phyloP scores from a whole-genome alignment of 1,284 basidiomycete genomes.

The Leccinum variabile region DNA sequence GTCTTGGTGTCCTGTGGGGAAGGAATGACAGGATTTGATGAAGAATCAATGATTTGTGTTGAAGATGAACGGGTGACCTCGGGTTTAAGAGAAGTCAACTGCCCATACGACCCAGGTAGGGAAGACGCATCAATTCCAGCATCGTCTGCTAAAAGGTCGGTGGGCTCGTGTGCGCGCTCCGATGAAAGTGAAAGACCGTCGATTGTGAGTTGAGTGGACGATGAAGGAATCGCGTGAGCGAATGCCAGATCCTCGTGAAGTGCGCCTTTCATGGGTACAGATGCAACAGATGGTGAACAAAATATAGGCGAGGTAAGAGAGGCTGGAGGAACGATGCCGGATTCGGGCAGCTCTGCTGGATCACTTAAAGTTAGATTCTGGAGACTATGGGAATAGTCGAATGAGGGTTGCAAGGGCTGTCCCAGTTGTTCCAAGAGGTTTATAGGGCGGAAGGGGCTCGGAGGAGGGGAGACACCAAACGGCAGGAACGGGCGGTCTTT shows the following conservation, averaged over 20 bases:
- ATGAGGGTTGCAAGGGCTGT: conserved; percentile 15
- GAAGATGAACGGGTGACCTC: neutral
- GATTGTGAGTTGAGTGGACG: conserved; percentile 15
- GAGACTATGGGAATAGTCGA: conserved; percentile 3
- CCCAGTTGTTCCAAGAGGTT: conserved; percentile 34
- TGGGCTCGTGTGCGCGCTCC: conserved; percentile 17
- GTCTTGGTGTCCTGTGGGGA: neutral
- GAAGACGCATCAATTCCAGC: conserved; percentile 6
- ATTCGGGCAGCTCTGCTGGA: conserved; percentile 4
- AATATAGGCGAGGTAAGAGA: conserved; percentile 47
- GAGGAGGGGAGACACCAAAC: conserved; percentile 21
- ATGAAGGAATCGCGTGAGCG: conserved; percentile 15
- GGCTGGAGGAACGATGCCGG: conserved; percentile 15
- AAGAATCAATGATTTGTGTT: conserved; percentile 8
- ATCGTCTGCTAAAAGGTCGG: conserved; percentile 1
- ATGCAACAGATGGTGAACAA: conserved; percentile 28
- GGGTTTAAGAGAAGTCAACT: conserved; percentile 8
- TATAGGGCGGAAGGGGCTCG: conserved; percentile 34
- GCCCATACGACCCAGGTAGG: conserved; percentile 2
- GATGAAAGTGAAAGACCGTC: conserved; percentile 44
- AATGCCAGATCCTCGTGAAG: conserved; percentile 7
- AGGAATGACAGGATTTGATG: neutral
- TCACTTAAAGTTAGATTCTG: conserved; percentile 4
- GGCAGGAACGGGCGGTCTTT: conserved; percentile 22
- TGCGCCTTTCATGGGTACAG: conserved; percentile 6